Base-by-base conservation (phyloP, 2,329 filamentous ascomycete genomes). In the Mycosphaerella arachidis region DNA sequence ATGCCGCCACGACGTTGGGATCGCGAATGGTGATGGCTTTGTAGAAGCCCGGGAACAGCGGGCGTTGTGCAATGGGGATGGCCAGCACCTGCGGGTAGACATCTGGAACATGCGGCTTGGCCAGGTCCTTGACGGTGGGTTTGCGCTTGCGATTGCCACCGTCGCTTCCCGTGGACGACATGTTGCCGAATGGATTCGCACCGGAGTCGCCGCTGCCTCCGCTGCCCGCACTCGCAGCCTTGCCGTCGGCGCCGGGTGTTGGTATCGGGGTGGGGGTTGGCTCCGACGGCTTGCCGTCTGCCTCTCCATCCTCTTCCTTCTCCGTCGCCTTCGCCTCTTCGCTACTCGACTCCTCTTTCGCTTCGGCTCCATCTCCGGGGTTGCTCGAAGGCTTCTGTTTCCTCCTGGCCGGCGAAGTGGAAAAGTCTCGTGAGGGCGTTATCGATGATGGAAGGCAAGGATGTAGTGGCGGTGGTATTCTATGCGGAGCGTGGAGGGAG, bases 21-120 rank as follows among this genome's bases (percentile, higher is more conserved):
- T 99, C 92, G 72, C 91, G 88, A 67, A 99, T 96, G 3, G 93
- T 99, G 67, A 99, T 94, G 9, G 94, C 93, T 77, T 99, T 99
- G 80, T 99, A 99, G 77, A 97, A 99, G 1, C 94, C 94, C 1
- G 94, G 94, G 76, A 97, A 99, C 12, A 99, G 80, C 10, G 94
- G 94, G 56, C 94, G 84, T 74, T 95, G 92, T 30, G 91, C 90
- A 70, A 99, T 97, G 7, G 94, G 94, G 58, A 99, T 96, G 1
- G 93, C 93, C 83, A 99, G 91, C 57, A 99, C 92, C 74, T 97
- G 94, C 3, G 94, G 94, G 74, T 99, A 99, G 48, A 97, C 87
- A 63, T 99, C 94, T 13, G 94, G 94, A 13, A 97, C 89, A 2
- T 88, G 85, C 1, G 92, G 90, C 77, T 97, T 97, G 69, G 91